phyloP scores from a whole-genome alignment of 371 early-diverging fungal species.

The Mucor sp. region DNA sequence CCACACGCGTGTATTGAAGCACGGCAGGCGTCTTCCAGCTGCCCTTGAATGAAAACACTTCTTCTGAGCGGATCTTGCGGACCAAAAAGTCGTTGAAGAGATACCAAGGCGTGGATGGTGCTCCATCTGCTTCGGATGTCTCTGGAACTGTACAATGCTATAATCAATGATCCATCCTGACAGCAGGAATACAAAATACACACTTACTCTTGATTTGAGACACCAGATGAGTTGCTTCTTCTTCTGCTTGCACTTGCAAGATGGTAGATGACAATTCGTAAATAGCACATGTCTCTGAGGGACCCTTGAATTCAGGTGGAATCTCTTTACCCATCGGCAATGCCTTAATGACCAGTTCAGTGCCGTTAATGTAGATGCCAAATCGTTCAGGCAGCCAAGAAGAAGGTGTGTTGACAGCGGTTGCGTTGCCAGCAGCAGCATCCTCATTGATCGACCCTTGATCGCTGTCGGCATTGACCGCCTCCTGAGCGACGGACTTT shows the following conservation, averaged over 20 bases:
- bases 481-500: conserved; percentile 11
- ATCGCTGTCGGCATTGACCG: conserved; percentile 14
- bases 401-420: conserved; percentile 16
- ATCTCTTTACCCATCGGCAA: conserved; percentile 46
- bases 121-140: conserved; percentile 29
- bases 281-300: conserved; percentile 48
- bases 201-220: conserved; percentile 68
- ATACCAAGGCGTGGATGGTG: conserved; percentile 70
- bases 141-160: conserved; percentile 27
- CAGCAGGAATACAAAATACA: not conserved
- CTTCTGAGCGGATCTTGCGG: conserved; percentile 66
- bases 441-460: conserved; percentile 22
- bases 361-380: conserved; percentile 52
- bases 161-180: not conserved
- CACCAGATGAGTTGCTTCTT: conserved; percentile 74
- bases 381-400: conserved; percentile 59
- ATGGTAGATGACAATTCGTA: conserved; percentile 69
- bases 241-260: conserved; percentile 63
- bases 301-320: conserved; percentile 43
- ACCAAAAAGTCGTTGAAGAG: conserved; percentile 95
- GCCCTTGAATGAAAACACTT: conserved; percentile 69
- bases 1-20: conserved; percentile 68
- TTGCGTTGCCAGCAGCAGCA: not conserved
- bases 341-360: conserved; percentile 46
- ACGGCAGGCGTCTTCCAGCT: conserved; percentile 83